These are phyloP conservation scores for Naganishia sp. DNA, from an alignment of 1,284 basidiomycete species.

Conservation along the genomic window DNA sequence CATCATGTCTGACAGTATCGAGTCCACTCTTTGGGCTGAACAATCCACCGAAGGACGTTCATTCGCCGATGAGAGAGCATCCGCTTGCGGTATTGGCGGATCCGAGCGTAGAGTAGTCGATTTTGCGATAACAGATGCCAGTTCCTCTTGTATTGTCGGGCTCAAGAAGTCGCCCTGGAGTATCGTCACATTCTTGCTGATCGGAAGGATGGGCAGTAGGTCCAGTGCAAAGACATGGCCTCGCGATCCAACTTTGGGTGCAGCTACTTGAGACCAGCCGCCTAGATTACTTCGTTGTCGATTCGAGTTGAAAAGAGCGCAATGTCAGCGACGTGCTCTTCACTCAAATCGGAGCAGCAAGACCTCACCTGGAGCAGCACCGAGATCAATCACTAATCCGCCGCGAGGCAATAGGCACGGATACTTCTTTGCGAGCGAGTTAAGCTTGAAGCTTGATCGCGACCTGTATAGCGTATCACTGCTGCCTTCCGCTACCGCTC, in stretches of 20 bases:
- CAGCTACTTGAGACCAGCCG: slow-evolving; percentile 81
- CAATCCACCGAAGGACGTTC: neutral
- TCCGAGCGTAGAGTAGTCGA: neutral
- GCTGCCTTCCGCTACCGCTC: slow-evolving; percentile 27
- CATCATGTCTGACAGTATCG: slow-evolving; percentile 56
- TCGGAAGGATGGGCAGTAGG: slow-evolving; percentile 16
- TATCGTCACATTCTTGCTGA: slow-evolving; percentile 58
- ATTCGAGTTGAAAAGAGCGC: neutral
- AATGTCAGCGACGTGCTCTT: neutral
- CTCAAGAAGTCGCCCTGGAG: slow-evolving; percentile 76
- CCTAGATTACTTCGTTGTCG: slow-evolving; percentile 43
- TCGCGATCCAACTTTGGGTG: slow-evolving; percentile 46
- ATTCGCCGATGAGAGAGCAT: neutral
- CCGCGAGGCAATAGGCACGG: slow-evolving; percentile 57
- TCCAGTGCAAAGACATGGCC: slow-evolving; percentile 31
- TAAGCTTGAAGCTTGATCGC: slow-evolving; percentile 80
- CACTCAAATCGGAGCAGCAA: neutral
- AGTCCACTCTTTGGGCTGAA: slow-evolving; percentile 43
- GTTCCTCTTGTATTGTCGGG: slow-evolving; percentile 57
- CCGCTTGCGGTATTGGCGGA: neutral
- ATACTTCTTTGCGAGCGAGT: slow-evolving; percentile 42
- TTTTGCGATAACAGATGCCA: slow-evolving; percentile 44
- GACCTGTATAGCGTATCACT: slow-evolving; percentile 61
- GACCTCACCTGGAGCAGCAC: slow-evolving; percentile 67
- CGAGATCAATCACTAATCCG: slow-evolving; percentile 72